Percentiles rank a stretch among this genome's conserved stretches.
Conservation (phyloP, 129 eudicot species). For the Rutidosis leptorrhynchoides region DNA sequence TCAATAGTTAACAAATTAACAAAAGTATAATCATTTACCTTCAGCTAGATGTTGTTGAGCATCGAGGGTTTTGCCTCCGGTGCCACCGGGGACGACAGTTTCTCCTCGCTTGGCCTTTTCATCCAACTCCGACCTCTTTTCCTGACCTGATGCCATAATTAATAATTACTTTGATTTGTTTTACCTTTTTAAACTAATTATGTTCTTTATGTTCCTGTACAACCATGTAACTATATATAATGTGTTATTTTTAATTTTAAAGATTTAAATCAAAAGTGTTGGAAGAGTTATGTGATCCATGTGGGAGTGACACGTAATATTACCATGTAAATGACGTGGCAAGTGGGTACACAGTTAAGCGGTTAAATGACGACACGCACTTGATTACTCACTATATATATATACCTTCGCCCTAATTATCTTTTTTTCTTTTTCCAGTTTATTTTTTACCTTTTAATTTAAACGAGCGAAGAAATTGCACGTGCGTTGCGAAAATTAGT, state of each 20-base stretch:
- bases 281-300: not conserved
- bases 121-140: slow-evolving; percentile 49
- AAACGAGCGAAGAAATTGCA: too few relatives aligned
- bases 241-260: not conserved
- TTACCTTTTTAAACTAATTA: not conserved
- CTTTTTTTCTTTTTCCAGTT: not conserved
- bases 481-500: too few relatives aligned
- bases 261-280: not conserved
- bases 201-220: too few relatives aligned
- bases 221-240: not conserved
- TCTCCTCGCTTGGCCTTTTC: slow-evolving; percentile 61
- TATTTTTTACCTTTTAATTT: not conserved
- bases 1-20: not conserved
- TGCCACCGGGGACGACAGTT: slow-evolving; percentile 69
- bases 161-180: not conserved
- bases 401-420: not conserved
- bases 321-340: slow-evolving; percentile 25
- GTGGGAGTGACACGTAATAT: slow-evolving; percentile 23
- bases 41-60: slow-evolving; percentile 77
- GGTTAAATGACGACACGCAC: slow-evolving; percentile 30
- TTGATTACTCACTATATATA: slow-evolving; percentile 27
- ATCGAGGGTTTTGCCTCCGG: slow-evolving; percentile 70
- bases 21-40: slow-evolving; percentile 31
- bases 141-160: slow-evolving; percentile 52
- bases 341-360: slow-evolving; percentile 9